Conservation (phyloP, 495 filamentous ascomycete species). For the Entonaema liquescens region DNA sequence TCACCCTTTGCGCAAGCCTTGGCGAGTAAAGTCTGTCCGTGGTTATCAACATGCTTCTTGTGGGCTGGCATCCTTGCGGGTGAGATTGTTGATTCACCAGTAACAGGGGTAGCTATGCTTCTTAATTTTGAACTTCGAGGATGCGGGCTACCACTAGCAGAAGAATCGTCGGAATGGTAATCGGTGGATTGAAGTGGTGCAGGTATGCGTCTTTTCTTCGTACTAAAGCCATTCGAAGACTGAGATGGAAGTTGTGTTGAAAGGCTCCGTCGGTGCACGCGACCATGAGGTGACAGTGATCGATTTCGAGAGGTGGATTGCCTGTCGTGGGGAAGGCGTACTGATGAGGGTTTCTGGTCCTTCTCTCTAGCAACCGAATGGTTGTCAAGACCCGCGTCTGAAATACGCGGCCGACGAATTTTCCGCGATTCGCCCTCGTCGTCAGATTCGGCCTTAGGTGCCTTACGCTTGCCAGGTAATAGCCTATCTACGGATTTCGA, state of each 20-base stretch:
- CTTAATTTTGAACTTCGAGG: slow-evolving; percentile 72
- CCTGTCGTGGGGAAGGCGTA: slow-evolving; percentile 48
- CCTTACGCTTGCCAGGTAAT: slow-evolving; percentile 56
- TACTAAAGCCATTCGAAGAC: slow-evolving; percentile 60
- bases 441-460: slow-evolving; percentile 57
- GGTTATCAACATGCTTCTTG: slow-evolving; percentile 85
- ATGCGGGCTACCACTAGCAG: slow-evolving; percentile 73
- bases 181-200: slow-evolving; percentile 70
- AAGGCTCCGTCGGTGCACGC: slow-evolving; percentile 67
- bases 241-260: slow-evolving; percentile 67
- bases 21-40: slow-evolving; percentile 85
- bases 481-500: slow-evolving; percentile 50
- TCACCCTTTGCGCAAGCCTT: slow-evolving; percentile 82
- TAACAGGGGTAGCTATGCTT: slow-evolving; percentile 67
- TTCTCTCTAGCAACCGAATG: slow-evolving; percentile 43
- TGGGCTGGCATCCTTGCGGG: slow-evolving; percentile 72
- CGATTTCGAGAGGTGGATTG: slow-evolving; percentile 58
- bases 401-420: slow-evolving; percentile 56
- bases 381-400: slow-evolving; percentile 54
- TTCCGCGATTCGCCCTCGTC: slow-evolving; percentile 59
- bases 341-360: slow-evolving; percentile 44
- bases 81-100: slow-evolving; percentile 64
- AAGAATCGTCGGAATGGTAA: slow-evolving; percentile 76
- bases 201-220: slow-evolving; percentile 65
- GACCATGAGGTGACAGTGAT: slow-evolving; percentile 70